Evolutionary conservation across 2,329 filamentous ascomycete genomes (phyloP).

Genomic region (Scedosporium minutisporum): DNA sequence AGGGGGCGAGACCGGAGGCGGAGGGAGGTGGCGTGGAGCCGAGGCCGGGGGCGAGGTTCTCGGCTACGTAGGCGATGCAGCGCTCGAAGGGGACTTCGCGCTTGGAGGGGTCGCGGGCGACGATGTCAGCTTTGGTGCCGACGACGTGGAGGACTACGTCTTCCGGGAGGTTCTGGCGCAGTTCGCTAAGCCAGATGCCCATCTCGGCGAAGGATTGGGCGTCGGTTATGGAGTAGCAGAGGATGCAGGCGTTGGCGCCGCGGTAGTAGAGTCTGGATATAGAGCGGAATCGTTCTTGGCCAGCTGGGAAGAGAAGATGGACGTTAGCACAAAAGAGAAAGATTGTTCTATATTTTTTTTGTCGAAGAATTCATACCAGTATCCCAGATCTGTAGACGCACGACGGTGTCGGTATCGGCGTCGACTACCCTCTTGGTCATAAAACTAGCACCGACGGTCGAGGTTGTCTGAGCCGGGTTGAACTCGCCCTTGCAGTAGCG

Average conservation of each 20-base stretch:
- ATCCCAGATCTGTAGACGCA: slow-evolving; percentile 94
- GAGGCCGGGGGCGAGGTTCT: slow-evolving; percentile 69
- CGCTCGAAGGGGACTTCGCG: slow-evolving; percentile 88
- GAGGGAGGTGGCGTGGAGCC: slow-evolving; percentile 59
- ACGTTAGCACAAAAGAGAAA: not conserved
- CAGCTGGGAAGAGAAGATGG: slow-evolving; percentile 37
- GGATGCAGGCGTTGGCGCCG: slow-evolving; percentile 84
- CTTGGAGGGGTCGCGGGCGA: slow-evolving; percentile 67
- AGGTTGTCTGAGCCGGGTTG: slow-evolving; percentile 52
- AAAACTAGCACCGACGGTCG: slow-evolving; percentile 73
- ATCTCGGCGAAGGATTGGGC: slow-evolving; percentile 80
- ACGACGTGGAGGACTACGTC: slow-evolving; percentile 90
- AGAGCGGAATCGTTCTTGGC: slow-evolving; percentile 88
- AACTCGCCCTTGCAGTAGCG: slow-evolving; percentile 67
- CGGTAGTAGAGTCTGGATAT: slow-evolving; percentile 96
- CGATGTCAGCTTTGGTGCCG: slow-evolving; percentile 86
- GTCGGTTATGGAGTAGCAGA: slow-evolving; percentile 92
- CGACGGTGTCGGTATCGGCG: slow-evolving; percentile 72
- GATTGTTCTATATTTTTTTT: not conserved
- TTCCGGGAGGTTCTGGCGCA: slow-evolving; percentile 65
- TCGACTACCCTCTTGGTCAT: slow-evolving; percentile 74
- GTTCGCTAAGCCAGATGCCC: slow-evolving; percentile 81
- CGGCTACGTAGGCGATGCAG: slow-evolving; percentile 90
- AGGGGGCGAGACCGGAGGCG: slow-evolving; percentile 26
- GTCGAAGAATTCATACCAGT: slow-evolving; percentile 44